Percentiles rank a stretch among this genome's conserved stretches.
Evolutionary conservation across 192 early-diverging fungal genomes (phyloP).

Genomic region (Radiomyces spectabilis): DNA sequence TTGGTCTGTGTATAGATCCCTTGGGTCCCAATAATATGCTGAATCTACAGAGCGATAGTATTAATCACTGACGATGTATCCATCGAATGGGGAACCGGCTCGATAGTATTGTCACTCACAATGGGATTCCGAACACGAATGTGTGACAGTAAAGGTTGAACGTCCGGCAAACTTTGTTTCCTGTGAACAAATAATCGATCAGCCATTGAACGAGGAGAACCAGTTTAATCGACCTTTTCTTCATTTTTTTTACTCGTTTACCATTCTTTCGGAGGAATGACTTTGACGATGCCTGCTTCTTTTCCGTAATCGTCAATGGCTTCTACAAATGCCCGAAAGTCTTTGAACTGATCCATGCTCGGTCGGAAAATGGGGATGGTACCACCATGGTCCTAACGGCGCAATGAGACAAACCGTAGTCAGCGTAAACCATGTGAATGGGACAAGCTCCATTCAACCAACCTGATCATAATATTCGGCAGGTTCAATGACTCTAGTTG

Average conservation of each 20-base stretch:
- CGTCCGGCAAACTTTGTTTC: constrained; percentile 21
- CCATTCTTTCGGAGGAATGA: constrained; percentile 87
- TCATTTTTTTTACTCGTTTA: constrained; percentile 5
- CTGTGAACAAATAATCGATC: too few relatives aligned
- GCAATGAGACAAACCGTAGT: not conserved
- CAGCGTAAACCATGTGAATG: not conserved
- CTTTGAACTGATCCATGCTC: constrained; percentile 72
- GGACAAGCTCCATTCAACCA: not conserved
- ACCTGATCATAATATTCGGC: constrained; percentile 20
- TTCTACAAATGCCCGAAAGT: constrained; percentile 72
- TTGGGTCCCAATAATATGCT: constrained; percentile 65
- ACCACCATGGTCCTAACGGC: constrained; percentile 30
- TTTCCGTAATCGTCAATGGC: constrained; percentile 67
- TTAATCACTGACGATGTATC: too few relatives aligned
- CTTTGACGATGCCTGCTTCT: constrained; percentile 74
- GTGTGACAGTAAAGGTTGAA: constrained; percentile 32
- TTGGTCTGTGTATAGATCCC: constrained; percentile 73
- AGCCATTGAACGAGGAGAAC: not conserved
- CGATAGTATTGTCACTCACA: constrained; percentile 3
- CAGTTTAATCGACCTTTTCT: not conserved
- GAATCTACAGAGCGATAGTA: constrained; percentile 42
- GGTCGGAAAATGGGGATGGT: constrained; percentile 85
- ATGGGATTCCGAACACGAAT: constrained; percentile 58
- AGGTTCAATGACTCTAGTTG: too few relatives aligned
- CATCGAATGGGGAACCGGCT: not conserved